Conservation (phyloP, 2,329 filamentous ascomycete genomes). For the Diaporthe capsici region DNA sequence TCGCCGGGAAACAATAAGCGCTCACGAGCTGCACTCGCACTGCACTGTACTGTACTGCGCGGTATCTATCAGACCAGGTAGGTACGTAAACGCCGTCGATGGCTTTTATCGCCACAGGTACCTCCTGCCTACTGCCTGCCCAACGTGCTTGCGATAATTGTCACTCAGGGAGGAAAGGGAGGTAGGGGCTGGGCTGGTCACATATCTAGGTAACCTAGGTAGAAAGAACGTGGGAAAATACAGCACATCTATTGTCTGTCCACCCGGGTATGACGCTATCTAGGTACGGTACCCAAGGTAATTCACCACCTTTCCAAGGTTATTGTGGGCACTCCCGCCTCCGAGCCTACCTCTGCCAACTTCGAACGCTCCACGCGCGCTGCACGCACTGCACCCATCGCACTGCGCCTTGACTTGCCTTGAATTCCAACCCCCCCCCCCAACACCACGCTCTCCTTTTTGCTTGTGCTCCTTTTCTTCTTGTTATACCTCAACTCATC, state of each 20-base stretch:
- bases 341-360: slow-evolving; percentile 16
- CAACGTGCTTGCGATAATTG: neutral
- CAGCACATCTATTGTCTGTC: neutral
- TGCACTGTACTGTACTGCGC: slow-evolving; percentile 5
- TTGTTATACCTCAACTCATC: neutral
- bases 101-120: slow-evolving; percentile 1
- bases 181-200: neutral
- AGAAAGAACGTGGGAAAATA: neutral
- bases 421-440: neutral
- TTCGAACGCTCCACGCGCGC: slow-evolving; percentile 1
- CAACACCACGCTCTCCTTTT: neutral
- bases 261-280: slow-evolving; percentile 19
- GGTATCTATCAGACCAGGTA: neutral
- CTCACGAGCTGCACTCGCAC: neutral
- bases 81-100: slow-evolving; percentile 13
- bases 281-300: neutral
- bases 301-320: slow-evolving; percentile 13
- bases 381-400: neutral
- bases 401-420: neutral
- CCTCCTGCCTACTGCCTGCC: neutral
- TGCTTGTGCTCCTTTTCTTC: neutral
- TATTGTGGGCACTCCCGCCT: slow-evolving; percentile 17
- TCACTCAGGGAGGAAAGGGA: neutral
- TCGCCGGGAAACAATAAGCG: slow-evolving; percentile 12
- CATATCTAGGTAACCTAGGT: neutral